Conservation (phyloP, 2,329 filamentous ascomycete species). For the Penicillium sp. region DNA sequence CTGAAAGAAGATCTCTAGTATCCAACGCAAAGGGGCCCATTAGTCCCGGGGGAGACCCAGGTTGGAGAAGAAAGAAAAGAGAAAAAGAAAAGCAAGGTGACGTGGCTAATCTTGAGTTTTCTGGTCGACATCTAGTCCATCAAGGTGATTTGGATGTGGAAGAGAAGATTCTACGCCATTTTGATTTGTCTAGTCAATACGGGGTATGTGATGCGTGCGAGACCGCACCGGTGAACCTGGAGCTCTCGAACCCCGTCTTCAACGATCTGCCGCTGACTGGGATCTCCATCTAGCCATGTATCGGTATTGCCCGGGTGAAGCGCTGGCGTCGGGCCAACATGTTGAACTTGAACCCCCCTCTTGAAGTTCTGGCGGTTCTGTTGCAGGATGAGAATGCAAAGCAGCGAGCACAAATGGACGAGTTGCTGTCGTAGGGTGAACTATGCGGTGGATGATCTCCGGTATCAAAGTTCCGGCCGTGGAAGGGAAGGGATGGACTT, state of each 20-base stretch:
- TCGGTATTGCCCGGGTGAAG: constrained; percentile 73
- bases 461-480: no score
- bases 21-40: not conserved
- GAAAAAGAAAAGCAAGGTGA: not conserved
- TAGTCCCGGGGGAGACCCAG: not conserved
- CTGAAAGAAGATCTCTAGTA: no score
- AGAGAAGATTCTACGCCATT: constrained; percentile 86
- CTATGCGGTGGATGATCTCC: no score
- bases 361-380: constrained; percentile 83
- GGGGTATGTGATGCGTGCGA: constrained; percentile 59
- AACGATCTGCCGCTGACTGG: not conserved
- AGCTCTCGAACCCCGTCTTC: no score
- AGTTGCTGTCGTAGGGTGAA: constrained; percentile 27
- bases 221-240: no score
- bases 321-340: constrained; percentile 82
- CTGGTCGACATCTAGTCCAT: constrained; percentile 52
- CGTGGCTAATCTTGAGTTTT: not conserved
- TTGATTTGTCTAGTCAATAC: constrained; percentile 85
- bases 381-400: constrained; percentile 52
- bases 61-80: not conserved
- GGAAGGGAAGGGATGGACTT: not conserved
- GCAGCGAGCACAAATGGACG: constrained; percentile 61
- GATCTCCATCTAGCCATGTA: constrained; percentile 61
- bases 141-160: constrained; percentile 64
- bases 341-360: constrained; percentile 77